Percentiles rank a stretch among this genome's conserved stretches.
phyloP scores from a whole-genome alignment of 768 basidiomycete species.

The Suillus alpinus region DNA sequence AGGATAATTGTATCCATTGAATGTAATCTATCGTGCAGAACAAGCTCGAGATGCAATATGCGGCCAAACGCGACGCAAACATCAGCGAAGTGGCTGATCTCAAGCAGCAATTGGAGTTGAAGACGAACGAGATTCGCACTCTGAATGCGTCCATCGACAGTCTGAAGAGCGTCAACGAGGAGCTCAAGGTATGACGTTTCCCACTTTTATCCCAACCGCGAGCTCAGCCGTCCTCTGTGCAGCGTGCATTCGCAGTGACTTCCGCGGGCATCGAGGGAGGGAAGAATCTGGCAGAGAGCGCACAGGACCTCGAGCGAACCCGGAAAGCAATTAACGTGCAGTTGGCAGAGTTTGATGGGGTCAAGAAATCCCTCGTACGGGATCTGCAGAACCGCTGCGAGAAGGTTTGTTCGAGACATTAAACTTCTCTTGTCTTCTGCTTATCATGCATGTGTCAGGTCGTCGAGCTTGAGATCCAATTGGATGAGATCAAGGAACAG shows the following conservation, averaged over 20 bases:
- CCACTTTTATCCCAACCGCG: constrained; percentile 2
- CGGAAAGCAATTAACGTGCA: constrained; percentile 98
- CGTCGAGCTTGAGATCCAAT: constrained; percentile 96
- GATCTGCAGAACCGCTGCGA: constrained; percentile 99
- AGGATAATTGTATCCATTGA: background rate
- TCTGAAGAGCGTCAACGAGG: constrained; percentile 95
- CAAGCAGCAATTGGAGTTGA: constrained; percentile 86
- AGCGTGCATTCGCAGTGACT: constrained; percentile 97
- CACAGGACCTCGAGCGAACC: constrained; percentile 94
- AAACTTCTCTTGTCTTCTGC: constrained; percentile 4
- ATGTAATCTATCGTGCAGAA: constrained; percentile 44
- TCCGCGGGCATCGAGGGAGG: constrained; percentile 97
- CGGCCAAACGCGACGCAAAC: constrained; percentile 88
- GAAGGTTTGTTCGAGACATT: constrained; percentile 59
- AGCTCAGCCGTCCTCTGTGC: constrained; percentile 8
- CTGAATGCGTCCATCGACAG: constrained; percentile 86
- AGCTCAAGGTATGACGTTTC: constrained; percentile 79
- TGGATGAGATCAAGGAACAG: constrained; percentile 98
- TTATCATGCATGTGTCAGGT: constrained; percentile 53
- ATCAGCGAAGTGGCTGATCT: constrained; percentile 80
- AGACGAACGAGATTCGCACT: constrained; percentile 77
- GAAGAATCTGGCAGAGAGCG: constrained; percentile 94
- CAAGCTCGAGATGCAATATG: constrained; percentile 93
- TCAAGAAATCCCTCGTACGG: constrained; percentile 98
- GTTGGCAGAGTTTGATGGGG: constrained; percentile 95